These are phyloP conservation scores for Neoscytalidium dimidiatum DNA, from an alignment of 2,329 filamentous ascomycete species.

Conservation along the genomic window DNA sequence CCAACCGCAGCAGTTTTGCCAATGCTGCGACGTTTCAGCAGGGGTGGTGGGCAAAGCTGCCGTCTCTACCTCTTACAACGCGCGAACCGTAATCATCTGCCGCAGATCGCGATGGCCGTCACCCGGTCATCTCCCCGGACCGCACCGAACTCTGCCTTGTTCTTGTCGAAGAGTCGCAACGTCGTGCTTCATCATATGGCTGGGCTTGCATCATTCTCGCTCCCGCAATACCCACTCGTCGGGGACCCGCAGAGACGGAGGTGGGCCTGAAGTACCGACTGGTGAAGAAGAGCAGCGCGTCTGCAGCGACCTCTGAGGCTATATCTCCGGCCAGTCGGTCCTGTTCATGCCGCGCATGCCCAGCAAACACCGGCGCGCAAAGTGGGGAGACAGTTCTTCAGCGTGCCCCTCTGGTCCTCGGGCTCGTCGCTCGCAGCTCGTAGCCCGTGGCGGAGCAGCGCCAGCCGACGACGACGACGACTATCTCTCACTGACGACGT, in stretches of 20 bases:
- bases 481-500: not conserved
- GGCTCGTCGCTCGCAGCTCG: no score
- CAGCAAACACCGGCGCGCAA: not conserved
- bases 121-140: not conserved
- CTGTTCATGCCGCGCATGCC: not conserved
- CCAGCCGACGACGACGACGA: not conserved
- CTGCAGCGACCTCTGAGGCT: no score
- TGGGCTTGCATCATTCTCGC: constrained; percentile 12
- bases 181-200: not conserved
- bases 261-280: not conserved
- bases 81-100: not conserved
- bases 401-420: not conserved
- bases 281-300: not conserved
- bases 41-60: not conserved
- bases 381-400: no score
- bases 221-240: not conserved
- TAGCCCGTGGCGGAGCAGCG: not conserved
- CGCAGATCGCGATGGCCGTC: not conserved
- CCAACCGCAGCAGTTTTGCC: not conserved
- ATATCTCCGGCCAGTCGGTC: not conserved
- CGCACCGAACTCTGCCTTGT: not conserved
- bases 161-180: not conserved
- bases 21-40: not conserved
- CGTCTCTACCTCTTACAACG: not conserved
- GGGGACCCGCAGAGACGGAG: not conserved